Conservation (phyloP, 208 protist species). For the Acanthamoeba triangularis region DNA sequence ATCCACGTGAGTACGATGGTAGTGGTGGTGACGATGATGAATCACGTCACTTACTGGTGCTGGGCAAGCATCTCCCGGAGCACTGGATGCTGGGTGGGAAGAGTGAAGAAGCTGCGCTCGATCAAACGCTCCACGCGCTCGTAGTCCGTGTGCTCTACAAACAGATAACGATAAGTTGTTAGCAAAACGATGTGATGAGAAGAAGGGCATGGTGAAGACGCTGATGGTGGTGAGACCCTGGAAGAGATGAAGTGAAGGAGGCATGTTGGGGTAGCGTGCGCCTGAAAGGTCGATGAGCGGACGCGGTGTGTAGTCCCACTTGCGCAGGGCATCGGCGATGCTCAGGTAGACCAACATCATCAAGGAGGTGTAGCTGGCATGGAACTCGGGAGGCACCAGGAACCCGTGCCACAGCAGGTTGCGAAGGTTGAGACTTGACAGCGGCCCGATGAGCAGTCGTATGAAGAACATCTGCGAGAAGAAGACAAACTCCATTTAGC, state of each 20-base stretch:
- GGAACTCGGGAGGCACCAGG: conserved; percentile 46
- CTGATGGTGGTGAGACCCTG: not conserved
- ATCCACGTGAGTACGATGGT: not conserved
- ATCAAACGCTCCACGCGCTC: not conserved
- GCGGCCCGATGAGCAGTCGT: conserved; percentile 44
- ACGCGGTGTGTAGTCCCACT: not conserved
- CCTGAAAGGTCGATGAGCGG: conserved; percentile 23
- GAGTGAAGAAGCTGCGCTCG: conserved; percentile 20
- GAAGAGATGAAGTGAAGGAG: conserved; percentile 47
- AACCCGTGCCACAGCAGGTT: conserved; percentile 64
- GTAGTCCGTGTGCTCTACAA: not conserved
- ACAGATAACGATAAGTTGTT: not conserved
- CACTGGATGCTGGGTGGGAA: not conserved
- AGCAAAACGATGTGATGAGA: not conserved
- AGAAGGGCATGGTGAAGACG: not conserved
- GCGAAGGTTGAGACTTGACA: conserved; percentile 41
- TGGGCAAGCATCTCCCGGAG: conserved; percentile 26
- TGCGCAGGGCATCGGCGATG: conserved; percentile 2
- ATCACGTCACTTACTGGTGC: not conserved
- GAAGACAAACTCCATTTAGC: not conserved
- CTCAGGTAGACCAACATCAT: conserved; percentile 66
- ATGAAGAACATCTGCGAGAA: conserved; percentile 62
- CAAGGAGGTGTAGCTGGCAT: conserved; percentile 22
- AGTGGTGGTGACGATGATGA: not conserved
- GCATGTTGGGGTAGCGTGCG: conserved; percentile 50